Evolutionary conservation across 1,284 basidiomycete genomes (phyloP).

Genomic region (Rhodotorula sp.): DNA sequence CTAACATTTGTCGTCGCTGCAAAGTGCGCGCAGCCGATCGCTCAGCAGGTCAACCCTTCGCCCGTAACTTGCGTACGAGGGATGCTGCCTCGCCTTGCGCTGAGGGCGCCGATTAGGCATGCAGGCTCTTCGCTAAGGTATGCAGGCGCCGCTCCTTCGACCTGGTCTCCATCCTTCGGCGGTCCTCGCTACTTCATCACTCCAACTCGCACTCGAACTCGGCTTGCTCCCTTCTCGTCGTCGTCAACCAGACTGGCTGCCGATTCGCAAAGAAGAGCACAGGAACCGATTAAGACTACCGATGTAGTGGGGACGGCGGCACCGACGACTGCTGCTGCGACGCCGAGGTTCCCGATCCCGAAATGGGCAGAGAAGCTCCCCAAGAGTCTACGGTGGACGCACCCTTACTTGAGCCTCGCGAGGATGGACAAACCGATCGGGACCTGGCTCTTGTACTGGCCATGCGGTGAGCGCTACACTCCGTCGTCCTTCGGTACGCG

Average conservation of each 20-base stretch:
- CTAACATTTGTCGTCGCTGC: too few relatives aligned
- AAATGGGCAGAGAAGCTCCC: slow-evolving; percentile 34
- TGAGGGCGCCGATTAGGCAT: background rate
- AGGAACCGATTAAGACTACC: too few relatives aligned
- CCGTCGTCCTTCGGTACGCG: too few relatives aligned
- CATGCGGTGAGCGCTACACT: slow-evolving; percentile 67
- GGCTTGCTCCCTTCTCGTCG: background rate
- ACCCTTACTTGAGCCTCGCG: slow-evolving; percentile 80
- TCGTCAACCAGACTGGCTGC: too few relatives aligned
- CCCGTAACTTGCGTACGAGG: too few relatives aligned
- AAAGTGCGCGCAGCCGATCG: too few relatives aligned
- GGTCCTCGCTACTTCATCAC: background rate
- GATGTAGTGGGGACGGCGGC: background rate
- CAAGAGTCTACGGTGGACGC: slow-evolving; percentile 27
- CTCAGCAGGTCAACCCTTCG: too few relatives aligned
- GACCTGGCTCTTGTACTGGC: slow-evolving; percentile 85
- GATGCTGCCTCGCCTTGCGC: background rate
- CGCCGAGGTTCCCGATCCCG: slow-evolving; percentile 17
- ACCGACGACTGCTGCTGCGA: background rate
- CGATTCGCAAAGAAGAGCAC: too few relatives aligned
- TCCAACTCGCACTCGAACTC: background rate
- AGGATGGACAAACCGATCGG: slow-evolving; percentile 96
- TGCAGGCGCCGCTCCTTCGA: background rate
- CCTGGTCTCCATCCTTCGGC: background rate
- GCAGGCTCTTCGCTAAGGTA: background rate